These are phyloP conservation scores for Porodaedalea pini DNA, from an alignment of 1,284 basidiomycete species.

Conservation along the genomic window DNA sequence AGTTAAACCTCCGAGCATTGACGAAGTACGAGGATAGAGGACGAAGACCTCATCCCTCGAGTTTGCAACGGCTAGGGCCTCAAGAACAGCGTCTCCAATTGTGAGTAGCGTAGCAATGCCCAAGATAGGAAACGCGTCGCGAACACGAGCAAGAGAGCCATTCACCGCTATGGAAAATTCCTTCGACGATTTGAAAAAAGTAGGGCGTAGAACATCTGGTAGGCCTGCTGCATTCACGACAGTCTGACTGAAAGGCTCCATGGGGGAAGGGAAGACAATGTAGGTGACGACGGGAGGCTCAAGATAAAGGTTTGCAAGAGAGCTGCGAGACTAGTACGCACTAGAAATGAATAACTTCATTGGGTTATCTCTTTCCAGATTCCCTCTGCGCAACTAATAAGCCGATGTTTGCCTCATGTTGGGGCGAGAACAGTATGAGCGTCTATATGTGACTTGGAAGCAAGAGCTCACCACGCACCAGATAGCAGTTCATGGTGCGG, in stretches of 20 bases:
- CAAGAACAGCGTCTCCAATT: constrained; percentile 5
- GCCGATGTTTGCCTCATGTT: background rate
- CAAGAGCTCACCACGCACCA: no score
- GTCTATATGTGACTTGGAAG: background rate
- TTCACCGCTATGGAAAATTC: background rate
- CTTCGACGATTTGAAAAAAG: background rate
- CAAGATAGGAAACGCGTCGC: background rate
- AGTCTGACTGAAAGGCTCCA: constrained; percentile 9
- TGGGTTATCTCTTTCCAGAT: background rate
- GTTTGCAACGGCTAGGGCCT: constrained; percentile 12
- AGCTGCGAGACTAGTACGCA: background rate
- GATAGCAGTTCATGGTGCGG: no score
- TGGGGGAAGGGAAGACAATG: no score
- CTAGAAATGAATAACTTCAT: background rate
- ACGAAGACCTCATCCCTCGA: constrained; percentile 1
- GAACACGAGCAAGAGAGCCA: background rate
- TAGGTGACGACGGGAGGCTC: background rate
- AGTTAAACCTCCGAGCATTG: background rate
- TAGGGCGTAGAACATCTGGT: background rate
- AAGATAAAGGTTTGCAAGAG: background rate
- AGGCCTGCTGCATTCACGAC: constrained; percentile 1
- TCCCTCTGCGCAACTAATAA: background rate
- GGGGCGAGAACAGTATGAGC: background rate
- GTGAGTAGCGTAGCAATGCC: constrained; percentile 7
- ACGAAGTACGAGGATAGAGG: background rate